A percentile compares a stretch with the other conserved stretches of the same genome.
Conservation (phyloP, 768 basidiomycete genomes). For the Hericium coralloides region DNA sequence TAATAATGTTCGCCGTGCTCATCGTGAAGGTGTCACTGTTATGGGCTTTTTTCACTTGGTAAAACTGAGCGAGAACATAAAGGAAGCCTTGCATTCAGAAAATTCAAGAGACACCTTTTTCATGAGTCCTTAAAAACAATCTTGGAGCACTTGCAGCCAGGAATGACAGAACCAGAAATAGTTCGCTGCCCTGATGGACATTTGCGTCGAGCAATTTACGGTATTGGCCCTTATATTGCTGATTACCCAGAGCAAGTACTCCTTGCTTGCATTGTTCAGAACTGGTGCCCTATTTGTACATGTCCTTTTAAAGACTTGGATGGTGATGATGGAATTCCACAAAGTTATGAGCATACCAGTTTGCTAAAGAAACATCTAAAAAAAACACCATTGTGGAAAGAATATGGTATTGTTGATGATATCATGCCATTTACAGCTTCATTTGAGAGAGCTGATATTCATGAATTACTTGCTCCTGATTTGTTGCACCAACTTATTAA, state of each 20-base stretch:
- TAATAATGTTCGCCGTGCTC: too few relatives aligned
- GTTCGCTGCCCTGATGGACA: slow-evolving; percentile 4
- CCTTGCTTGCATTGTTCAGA: slow-evolving; percentile 2
- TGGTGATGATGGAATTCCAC: background rate
- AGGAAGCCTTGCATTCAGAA: too few relatives aligned
- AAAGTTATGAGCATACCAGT: background rate
- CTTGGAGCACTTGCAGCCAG: background rate
- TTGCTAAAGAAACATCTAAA: background rate
- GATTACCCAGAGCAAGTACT: slow-evolving; percentile 7
- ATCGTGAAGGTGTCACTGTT: too few relatives aligned
- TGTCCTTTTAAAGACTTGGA: background rate
- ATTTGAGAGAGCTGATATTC: slow-evolving; percentile 1
- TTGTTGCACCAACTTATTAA: slow-evolving; percentile 4
- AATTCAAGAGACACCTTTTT: too few relatives aligned
- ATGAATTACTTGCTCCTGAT: slow-evolving; percentile 2
- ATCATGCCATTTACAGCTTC: slow-evolving; percentile 1
- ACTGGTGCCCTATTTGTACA: slow-evolving; percentile 5
- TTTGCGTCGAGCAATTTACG: slow-evolving; percentile 2
- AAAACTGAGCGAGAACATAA: too few relatives aligned
- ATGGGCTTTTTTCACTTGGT: too few relatives aligned
- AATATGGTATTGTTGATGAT: background rate
- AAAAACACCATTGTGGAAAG: background rate
- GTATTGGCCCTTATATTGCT: slow-evolving; percentile 5
- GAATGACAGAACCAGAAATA: background rate
- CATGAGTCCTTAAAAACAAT: background rate